Conservation (phyloP, 768 basidiomycete genomes). For the Pilatotrama ljubarskyi region DNA sequence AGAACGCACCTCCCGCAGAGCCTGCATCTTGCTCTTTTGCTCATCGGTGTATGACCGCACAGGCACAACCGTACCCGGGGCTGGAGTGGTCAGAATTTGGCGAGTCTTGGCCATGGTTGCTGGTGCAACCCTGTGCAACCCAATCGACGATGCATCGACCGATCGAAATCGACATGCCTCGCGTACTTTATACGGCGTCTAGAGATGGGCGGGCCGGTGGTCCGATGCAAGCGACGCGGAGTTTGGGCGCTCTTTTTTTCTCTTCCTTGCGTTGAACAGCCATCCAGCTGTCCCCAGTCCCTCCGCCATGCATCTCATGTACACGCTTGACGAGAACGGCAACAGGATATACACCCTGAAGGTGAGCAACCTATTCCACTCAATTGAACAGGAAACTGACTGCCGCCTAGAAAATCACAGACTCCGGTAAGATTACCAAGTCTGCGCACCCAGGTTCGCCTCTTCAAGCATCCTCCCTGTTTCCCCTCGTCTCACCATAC, state of each 20-base stretch:
- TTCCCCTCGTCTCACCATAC: conserved; percentile 1
- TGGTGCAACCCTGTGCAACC: neutral
- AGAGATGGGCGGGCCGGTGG: no score
- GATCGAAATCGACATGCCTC: neutral
- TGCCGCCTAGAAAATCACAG: conserved; percentile 75
- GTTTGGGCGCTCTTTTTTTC: conserved; percentile 5
- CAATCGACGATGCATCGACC: neutral
- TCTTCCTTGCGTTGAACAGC: conserved; percentile 7
- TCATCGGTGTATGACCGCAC: conserved; percentile 60
- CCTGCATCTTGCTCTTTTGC: conserved; percentile 59
- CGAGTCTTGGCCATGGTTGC: conserved; percentile 42
- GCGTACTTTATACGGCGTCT: neutral
- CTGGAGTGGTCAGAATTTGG: conserved; percentile 56
- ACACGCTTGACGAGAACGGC: conserved; percentile 73
- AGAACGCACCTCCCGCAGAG: conserved; percentile 58
- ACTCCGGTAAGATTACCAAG: conserved; percentile 82
- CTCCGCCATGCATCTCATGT: conserved; percentile 93
- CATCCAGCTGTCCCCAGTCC: neutral
- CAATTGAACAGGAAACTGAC: neutral
- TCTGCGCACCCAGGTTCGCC: conserved; percentile 93
- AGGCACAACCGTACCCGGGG: conserved; percentile 54
- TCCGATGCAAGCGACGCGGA: no score
- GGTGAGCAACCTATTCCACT: conserved; percentile 52
- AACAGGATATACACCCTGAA: conserved; percentile 92
- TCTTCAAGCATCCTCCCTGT: neutral